A percentile compares a stretch with the other conserved stretches of the same genome.
phyloP scores from a whole-genome alignment of 179 eudicot genomes.

The Patellifolia procumbens region DNA sequence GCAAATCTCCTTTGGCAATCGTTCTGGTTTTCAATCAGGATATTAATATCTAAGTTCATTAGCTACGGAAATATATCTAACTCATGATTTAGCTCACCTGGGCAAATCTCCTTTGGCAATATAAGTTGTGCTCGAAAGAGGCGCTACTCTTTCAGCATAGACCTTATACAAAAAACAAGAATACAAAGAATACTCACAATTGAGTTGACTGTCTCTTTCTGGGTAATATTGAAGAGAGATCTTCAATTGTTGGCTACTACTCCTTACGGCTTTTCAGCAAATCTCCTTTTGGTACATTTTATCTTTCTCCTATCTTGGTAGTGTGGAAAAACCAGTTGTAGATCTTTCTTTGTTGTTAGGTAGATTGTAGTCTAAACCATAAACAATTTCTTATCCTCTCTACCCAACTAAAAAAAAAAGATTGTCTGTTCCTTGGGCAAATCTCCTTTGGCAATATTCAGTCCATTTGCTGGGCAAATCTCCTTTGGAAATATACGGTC shows the following conservation, averaged over 20 bases:
- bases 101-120: constrained; percentile 76
- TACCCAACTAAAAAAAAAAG: constrained; percentile 1
- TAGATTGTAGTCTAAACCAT: neutral
- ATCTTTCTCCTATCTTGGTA: constrained; percentile 12
- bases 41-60: constrained; percentile 8
- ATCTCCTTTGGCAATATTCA: constrained; percentile 37
- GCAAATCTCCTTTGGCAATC: constrained; percentile 67
- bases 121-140: constrained; percentile 19
- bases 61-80: constrained; percentile 16
- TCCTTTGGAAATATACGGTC: constrained; percentile 36
- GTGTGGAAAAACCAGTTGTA: constrained; percentile 1
- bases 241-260: constrained; percentile 24
- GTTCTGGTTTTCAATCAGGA: constrained; percentile 27
- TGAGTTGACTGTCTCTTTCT: constrained; percentile 20
- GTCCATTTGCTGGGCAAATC: constrained; percentile 36
- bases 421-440: constrained; percentile 35
- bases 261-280: constrained; percentile 21
- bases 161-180: constrained; percentile 5
- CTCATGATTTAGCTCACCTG: constrained; percentile 37
- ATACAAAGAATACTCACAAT: constrained; percentile 23
- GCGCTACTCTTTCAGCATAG: constrained; percentile 9
- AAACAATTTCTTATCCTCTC: neutral
- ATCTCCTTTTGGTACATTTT: constrained; percentile 30
- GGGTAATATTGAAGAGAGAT: constrained; percentile 21
- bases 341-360: constrained; percentile 6